Conservation (phyloP, 805 yeast genomes). For the Hanseniaspora jakobsenii region DNA sequence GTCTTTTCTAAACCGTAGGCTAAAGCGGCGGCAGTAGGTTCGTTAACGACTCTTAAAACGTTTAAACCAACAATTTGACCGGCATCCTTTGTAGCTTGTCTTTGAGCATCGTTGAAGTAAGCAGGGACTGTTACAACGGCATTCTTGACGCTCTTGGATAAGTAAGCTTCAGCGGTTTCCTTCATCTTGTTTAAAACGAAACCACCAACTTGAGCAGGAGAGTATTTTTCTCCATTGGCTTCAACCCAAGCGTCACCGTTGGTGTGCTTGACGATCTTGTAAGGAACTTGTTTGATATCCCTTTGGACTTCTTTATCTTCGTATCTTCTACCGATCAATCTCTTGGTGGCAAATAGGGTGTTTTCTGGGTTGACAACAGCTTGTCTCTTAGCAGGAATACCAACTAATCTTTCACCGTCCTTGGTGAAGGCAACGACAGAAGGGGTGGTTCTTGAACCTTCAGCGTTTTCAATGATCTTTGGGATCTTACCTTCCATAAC, state of each 20-base stretch:
- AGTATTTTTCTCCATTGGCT: slow-evolving; percentile 75
- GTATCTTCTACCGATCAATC: slow-evolving; percentile 87
- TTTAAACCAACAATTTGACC: slow-evolving; percentile 94
- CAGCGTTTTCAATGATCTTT: slow-evolving; percentile 65
- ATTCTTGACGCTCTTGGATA: slow-evolving; percentile 75
- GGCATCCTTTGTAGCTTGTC: slow-evolving; percentile 87
- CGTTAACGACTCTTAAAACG: slow-evolving; percentile 66
- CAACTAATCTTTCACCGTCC: slow-evolving; percentile 83
- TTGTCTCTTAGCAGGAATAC: slow-evolving; percentile 92
- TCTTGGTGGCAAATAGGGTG: slow-evolving; percentile 87
- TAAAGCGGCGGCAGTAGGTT: slow-evolving; percentile 84
- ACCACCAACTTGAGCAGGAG: slow-evolving; percentile 94
- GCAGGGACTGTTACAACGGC: slow-evolving; percentile 90
- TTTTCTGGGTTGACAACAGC: slow-evolving; percentile 89
- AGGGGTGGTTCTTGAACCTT: slow-evolving; percentile 80
- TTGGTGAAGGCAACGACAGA: slow-evolving; percentile 90
- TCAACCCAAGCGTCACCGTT: slow-evolving; percentile 96
- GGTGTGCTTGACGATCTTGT: slow-evolving; percentile 75
- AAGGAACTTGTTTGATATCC: slow-evolving; percentile 78
- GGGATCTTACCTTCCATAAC: slow-evolving; percentile 60
- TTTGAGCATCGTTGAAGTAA: slow-evolving; percentile 69
- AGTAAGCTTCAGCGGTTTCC: slow-evolving; percentile 90
- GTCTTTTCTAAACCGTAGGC: slow-evolving; percentile 87
- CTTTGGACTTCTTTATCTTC: slow-evolving; percentile 82
- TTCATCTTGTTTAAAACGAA: slow-evolving; percentile 90